These are phyloP conservation scores for Hura crepitans DNA, from an alignment of 441 rosid species.

Conservation along the genomic window DNA sequence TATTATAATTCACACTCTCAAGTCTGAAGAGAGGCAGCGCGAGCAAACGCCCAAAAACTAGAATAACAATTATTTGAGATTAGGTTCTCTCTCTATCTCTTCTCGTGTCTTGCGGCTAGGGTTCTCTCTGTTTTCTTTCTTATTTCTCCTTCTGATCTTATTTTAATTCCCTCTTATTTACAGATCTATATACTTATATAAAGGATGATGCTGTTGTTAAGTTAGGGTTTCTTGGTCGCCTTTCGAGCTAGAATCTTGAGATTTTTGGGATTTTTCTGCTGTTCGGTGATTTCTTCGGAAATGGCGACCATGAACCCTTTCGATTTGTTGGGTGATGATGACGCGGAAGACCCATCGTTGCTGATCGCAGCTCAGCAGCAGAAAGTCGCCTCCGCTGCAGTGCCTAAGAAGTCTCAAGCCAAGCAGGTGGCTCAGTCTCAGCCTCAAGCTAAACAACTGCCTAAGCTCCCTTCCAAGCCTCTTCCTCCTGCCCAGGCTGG, in stretches of 20 bases:
- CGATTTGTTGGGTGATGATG: slow-evolving; percentile 68
- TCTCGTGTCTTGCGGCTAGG: slow-evolving; percentile 35
- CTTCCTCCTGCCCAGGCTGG: slow-evolving; percentile 72
- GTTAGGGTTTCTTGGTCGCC: slow-evolving; percentile 26
- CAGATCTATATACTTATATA: slow-evolving; percentile 24
- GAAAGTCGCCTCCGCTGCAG: slow-evolving; percentile 26
- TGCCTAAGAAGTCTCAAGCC: slow-evolving; percentile 32
- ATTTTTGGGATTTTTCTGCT: neutral
- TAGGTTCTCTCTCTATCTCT: slow-evolving; percentile 22
- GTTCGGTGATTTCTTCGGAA: slow-evolving; percentile 7
- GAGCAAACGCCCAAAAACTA: neutral
- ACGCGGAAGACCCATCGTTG: slow-evolving; percentile 57
- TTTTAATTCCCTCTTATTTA: neutral
- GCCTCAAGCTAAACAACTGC: slow-evolving; percentile 34
- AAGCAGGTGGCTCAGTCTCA: slow-evolving; percentile 33
- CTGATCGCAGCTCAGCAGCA: slow-evolving; percentile 42
- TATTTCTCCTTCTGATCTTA: neutral
- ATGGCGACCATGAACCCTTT: slow-evolving; percentile 79
- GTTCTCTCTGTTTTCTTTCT: slow-evolving; percentile 16
- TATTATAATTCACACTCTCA: neutral
- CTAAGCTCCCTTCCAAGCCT: slow-evolving; percentile 63
- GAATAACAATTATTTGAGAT: slow-evolving; percentile 7
- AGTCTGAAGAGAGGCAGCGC: neutral
- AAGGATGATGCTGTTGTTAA: slow-evolving; percentile 29
- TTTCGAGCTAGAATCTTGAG: slow-evolving; percentile 3